phyloP scores from a whole-genome alignment of 495 filamentous ascomycete species.

The Neurospora sp. region DNA sequence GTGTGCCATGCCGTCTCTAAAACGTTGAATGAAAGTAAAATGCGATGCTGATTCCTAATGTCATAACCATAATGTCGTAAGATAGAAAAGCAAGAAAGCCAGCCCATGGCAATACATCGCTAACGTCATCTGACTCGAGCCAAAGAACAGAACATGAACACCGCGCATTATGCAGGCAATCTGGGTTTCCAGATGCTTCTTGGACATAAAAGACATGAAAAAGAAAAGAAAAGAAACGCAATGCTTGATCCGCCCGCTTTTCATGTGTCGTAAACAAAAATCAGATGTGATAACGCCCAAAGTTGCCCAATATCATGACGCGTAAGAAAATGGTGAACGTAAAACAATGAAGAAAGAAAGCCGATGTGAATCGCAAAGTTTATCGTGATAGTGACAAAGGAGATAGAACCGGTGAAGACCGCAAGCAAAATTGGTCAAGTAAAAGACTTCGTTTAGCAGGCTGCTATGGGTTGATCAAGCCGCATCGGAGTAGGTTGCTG shows the following conservation, averaged over 20 bases:
- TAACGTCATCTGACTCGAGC: background rate
- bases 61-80: background rate
- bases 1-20: background rate
- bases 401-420: background rate
- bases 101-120: background rate
- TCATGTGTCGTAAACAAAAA: background rate
- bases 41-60: background rate
- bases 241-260: background rate
- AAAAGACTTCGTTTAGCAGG: conserved; percentile 19
- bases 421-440: background rate
- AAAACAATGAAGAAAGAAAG: background rate
- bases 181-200: background rate
- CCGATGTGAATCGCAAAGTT: background rate
- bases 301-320: background rate
- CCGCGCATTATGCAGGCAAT: background rate
- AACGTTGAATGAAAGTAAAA: background rate
- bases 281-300: background rate
- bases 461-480: conserved; percentile 26
- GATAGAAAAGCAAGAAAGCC: background rate
- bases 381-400: background rate
- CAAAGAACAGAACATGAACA: background rate
- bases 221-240: background rate
- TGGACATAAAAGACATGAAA: background rate
- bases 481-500: conserved; percentile 30
- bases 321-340: background rate